phyloP scores from a whole-genome alignment of 2,329 filamentous ascomycete species.

The Colletotrichum cuscutae region DNA sequence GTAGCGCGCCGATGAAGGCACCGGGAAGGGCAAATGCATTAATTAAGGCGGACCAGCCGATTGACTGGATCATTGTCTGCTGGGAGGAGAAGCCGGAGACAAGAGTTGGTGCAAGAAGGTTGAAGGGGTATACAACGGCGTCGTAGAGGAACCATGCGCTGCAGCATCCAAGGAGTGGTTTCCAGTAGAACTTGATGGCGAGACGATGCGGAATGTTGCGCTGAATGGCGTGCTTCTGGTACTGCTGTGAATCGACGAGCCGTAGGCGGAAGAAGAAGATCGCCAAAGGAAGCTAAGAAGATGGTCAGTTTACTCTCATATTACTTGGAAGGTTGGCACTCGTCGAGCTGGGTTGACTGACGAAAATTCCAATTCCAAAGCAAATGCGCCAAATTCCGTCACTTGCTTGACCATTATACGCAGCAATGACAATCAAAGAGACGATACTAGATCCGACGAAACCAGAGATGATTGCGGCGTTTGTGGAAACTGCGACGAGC shows the following conservation, averaged over 20 bases:
- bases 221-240: slow-evolving; percentile 41
- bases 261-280: slow-evolving; percentile 66
- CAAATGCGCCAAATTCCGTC: slow-evolving; percentile 56
- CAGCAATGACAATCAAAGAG: slow-evolving; percentile 55
- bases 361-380: slow-evolving; percentile 53
- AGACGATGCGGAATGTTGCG: slow-evolving; percentile 37
- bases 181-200: slow-evolving; percentile 49
- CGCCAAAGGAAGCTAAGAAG: slow-evolving; percentile 50
- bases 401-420: slow-evolving; percentile 44
- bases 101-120: slow-evolving; percentile 37
- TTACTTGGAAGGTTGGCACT: too few species aligned
- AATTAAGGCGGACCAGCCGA: slow-evolving; percentile 41
- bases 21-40: slow-evolving; percentile 41
- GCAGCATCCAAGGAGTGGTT: slow-evolving; percentile 60
- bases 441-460: slow-evolving; percentile 54
- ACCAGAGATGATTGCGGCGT: slow-evolving; percentile 48
- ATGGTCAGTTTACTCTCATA: too few species aligned
- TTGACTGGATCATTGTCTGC: slow-evolving; percentile 36
- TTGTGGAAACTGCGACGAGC: slow-evolving; percentile 52
- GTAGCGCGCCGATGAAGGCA: slow-evolving; percentile 38
- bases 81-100: slow-evolving; percentile 37
- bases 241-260: slow-evolving; percentile 59
- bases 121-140: slow-evolving; percentile 38
- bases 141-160: slow-evolving; percentile 46
- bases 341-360: slow-evolving; percentile 34